Conservation (phyloP, 176 grass and related monocot genomes). For the Carex cristatella region DNA sequence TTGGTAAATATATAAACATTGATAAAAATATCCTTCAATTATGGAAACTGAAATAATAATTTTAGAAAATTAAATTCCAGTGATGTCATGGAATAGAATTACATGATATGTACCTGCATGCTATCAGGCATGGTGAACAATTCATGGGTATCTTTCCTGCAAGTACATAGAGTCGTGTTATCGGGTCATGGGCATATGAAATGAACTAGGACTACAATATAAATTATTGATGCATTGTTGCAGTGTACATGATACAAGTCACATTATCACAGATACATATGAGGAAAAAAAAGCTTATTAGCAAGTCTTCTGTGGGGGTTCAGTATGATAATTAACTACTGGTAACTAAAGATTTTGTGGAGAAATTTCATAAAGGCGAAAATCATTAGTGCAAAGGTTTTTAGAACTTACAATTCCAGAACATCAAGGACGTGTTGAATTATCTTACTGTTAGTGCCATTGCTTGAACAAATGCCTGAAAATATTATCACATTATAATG, state of each 20-base stretch:
- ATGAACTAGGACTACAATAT: not conserved
- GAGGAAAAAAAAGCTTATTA: not conserved
- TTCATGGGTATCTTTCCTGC: constrained; percentile 38
- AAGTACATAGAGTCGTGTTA: not conserved
- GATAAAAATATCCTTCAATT: not conserved
- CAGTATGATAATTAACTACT: not conserved
- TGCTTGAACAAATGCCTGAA: constrained; percentile 6
- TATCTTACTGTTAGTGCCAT: not conserved
- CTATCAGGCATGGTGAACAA: constrained; percentile 37
- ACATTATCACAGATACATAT: not conserved
- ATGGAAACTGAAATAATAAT: not conserved
- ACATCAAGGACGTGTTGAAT: constrained; percentile 33
- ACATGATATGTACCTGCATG: not conserved
- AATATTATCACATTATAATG: not conserved
- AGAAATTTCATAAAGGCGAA: not conserved
- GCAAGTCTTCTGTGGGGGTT: not conserved
- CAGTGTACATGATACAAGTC: not conserved
- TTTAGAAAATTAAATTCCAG: not conserved
- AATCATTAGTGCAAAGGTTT: not conserved
- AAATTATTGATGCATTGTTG: not conserved
- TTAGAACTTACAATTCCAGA: constrained; percentile 34
- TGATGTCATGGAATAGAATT: not conserved
- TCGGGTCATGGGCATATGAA: not conserved
- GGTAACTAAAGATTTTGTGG: not conserved
- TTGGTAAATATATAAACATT: not conserved